A percentile compares a stretch with the other conserved stretches of the same genome.
Evolutionary conservation across 331 rosid species (phyloP).

Genomic region (Quercus tomentella): DNA sequence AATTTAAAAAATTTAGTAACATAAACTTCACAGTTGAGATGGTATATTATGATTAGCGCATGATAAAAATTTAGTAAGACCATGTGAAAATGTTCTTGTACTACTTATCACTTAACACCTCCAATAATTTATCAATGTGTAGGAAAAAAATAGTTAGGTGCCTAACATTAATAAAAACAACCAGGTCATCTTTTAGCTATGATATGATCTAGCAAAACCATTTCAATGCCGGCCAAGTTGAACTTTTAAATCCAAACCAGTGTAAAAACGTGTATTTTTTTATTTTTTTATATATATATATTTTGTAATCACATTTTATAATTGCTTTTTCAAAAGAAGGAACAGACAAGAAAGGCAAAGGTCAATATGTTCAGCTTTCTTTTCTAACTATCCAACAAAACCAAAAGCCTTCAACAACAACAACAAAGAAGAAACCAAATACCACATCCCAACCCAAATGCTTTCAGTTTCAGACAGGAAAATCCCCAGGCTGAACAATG

Average conservation of each 20-base stretch:
- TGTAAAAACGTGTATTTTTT: not conserved
- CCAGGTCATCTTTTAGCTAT: no score
- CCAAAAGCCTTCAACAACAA: conserved; percentile 1
- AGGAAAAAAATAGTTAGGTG: no score
- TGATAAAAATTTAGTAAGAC: no score
- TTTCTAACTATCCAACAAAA: conserved; percentile 3
- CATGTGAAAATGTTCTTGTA: no score
- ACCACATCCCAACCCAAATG: not conserved
- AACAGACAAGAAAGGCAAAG: conserved; percentile 2
- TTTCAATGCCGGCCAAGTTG: not conserved
- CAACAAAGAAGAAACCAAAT: not conserved
- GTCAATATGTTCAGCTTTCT: conserved; percentile 13
- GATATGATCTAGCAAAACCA: not conserved
- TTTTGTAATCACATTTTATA: not conserved
- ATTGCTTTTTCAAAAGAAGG: not conserved
- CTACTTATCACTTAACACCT: no score
- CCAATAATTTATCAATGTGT: no score
- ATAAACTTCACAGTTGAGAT: no score
- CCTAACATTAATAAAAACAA: no score
- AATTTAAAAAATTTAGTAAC: no score
- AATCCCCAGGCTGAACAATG: conserved; percentile 26
- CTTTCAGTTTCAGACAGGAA: not conserved
- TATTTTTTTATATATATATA: not conserved
- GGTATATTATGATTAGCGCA: no score
- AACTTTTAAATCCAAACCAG: not conserved